A percentile compares a stretch with the other conserved stretches of the same genome.
Evolutionary conservation across 2,329 filamentous ascomycete species (phyloP).

Genomic region (Clonostachys rhizophaga): DNA sequence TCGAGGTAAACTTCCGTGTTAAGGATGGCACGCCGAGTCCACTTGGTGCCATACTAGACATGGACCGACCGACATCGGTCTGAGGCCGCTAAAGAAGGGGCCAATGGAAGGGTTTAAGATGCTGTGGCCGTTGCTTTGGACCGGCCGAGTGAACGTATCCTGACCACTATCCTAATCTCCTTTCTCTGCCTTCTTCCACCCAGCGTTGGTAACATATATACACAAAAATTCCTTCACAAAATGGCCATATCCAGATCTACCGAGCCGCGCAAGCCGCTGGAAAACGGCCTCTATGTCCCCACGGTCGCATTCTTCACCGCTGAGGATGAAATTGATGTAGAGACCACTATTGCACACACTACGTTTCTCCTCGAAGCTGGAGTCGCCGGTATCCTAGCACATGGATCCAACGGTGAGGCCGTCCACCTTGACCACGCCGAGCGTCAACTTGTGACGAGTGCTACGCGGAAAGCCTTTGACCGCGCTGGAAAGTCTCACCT

Average conservation of each 20-base stretch:
- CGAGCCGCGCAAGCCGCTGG: constrained; percentile 1
- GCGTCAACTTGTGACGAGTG: constrained; percentile 53
- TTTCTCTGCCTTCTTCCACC: no score
- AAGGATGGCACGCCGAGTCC: no score
- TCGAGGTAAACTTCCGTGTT: no score
- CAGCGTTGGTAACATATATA: no score
- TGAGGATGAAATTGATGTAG: constrained; percentile 50
- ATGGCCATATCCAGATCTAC: neutral
- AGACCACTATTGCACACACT: constrained; percentile 43
- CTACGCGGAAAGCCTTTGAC: constrained; percentile 57
- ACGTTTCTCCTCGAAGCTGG: constrained; percentile 58
- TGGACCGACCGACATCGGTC: no score
- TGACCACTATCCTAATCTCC: no score
- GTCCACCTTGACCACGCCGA: constrained; percentile 64
- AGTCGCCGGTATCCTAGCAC: constrained; percentile 62
- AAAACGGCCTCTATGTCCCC: constrained; percentile 53
- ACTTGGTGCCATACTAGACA: no score
- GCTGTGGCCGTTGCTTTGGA: no score
- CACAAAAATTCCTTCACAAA: neutral
- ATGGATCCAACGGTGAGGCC: constrained; percentile 71
- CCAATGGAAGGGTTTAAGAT: no score
- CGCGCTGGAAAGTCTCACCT: constrained; percentile 47
- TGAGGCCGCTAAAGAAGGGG: no score
- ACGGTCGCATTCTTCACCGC: constrained; percentile 58
- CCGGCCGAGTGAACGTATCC: no score